phyloP scores from a whole-genome alignment of 2,329 filamentous ascomycete species.

The Trichothecium sympodiale region DNA sequence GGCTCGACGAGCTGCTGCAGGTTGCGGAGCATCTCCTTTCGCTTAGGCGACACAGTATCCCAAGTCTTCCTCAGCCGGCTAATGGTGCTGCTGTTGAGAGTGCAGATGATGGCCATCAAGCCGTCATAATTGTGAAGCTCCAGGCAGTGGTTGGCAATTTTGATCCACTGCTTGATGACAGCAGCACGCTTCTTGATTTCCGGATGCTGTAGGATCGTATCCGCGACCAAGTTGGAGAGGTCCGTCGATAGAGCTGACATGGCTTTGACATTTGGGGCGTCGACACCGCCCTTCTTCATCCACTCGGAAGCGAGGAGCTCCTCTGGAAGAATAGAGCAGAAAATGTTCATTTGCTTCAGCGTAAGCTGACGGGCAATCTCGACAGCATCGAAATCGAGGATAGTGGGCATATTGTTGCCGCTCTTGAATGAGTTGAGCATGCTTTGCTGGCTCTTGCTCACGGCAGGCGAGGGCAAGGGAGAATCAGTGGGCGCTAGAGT shows the following conservation, averaged over 20 bases:
- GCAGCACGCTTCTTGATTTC: constrained; percentile 86
- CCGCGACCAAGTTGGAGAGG: constrained; percentile 81
- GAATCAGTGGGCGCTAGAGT: constrained; percentile 59
- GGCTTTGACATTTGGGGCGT: constrained; percentile 80
- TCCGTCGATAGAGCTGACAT: constrained; percentile 92
- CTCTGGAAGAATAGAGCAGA: constrained; percentile 83
- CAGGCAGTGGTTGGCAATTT: constrained; percentile 76
- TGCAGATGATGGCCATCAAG: constrained; percentile 93
- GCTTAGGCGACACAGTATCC: constrained; percentile 78
- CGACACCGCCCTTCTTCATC: constrained; percentile 75
- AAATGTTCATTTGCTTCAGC: constrained; percentile 81
- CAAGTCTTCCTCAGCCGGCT: constrained; percentile 81
- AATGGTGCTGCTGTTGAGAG: constrained; percentile 84
- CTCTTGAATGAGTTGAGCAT: constrained; percentile 64
- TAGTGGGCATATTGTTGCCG: constrained; percentile 57
- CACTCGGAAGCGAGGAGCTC: constrained; percentile 87
- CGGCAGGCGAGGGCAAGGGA: constrained; percentile 55
- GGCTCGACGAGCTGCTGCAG: constrained; percentile 82
- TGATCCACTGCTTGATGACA: constrained; percentile 97
- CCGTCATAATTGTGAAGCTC: constrained; percentile 94
- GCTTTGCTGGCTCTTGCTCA: constrained; percentile 68
- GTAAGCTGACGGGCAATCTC: constrained; percentile 90
- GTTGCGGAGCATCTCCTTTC: constrained; percentile 65
- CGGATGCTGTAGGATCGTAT: constrained; percentile 79
- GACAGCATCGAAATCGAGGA: constrained; percentile 83